Conservation (phyloP, 371 early-diverging fungal species). For the Mucor circinelloides region DNA sequence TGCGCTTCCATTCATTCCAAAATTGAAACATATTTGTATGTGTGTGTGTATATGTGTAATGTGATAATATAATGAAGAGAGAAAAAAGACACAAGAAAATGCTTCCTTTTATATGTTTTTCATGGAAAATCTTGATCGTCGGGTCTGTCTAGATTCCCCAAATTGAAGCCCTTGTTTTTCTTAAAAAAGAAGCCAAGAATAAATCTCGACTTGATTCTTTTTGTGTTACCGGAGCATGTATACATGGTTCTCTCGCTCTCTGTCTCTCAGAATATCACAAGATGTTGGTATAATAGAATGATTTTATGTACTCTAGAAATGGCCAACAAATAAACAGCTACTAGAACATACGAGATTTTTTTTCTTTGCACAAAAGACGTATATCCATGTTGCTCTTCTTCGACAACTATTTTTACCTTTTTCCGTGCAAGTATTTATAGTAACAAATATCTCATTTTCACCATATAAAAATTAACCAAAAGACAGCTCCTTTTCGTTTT, state of each 20-base stretch:
- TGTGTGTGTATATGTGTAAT: neutral
- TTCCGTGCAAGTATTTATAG: neutral
- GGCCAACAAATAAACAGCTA: neutral
- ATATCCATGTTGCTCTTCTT: neutral
- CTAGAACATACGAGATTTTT: neutral
- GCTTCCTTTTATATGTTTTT: conserved; percentile 13
- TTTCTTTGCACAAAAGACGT: neutral
- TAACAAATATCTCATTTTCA: neutral
- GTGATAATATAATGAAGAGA: conserved; percentile 26
- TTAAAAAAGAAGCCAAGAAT: conserved; percentile 2
- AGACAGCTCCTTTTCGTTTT: neutral
- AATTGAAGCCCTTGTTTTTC: neutral
- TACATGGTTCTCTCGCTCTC: neutral
- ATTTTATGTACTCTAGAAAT: neutral
- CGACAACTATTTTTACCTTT: neutral
- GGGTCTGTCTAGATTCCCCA: conserved; percentile 1
- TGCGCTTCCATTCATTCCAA: conserved; percentile 27
- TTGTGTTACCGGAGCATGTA: neutral
- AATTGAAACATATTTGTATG: conserved; percentile 26
- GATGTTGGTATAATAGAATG: neutral
- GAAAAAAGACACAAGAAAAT: conserved; percentile 27
- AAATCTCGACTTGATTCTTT: conserved; percentile 2
- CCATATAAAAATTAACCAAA: neutral
- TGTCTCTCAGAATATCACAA: neutral
- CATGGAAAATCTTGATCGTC: neutral